phyloP scores from a whole-genome alignment of 2,329 filamentous ascomycete genomes.

The Endoconidiophora laricicola region DNA sequence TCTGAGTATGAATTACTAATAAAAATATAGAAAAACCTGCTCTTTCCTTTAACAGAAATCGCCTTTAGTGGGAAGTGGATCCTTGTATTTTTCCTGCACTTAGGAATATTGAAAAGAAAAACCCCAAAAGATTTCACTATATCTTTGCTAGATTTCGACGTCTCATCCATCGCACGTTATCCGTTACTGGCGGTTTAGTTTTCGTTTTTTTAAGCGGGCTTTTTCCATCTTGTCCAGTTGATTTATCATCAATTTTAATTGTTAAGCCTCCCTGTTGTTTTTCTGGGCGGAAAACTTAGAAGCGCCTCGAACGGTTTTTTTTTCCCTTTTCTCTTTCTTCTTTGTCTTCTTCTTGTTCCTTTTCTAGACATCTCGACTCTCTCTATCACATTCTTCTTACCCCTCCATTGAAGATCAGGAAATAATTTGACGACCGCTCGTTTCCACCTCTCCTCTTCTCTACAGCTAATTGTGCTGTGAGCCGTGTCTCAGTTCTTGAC shows the following conservation, averaged over 20 bases:
- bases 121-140: no score
- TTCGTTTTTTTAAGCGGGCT: not conserved
- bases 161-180: no score
- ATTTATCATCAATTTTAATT: constrained; percentile 2
- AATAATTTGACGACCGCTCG: not conserved
- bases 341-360: not conserved
- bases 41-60: no score
- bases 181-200: no score
- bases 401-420: no score
- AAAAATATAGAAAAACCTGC: no score
- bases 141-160: no score
- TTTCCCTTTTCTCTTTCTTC: not conserved
- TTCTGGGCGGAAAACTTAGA: not conserved
- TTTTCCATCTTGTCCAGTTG: not conserved
- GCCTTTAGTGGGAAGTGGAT: no score
- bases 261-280: not conserved
- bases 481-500: not conserved
- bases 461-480: not conserved
- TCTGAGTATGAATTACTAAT: no score
- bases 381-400: not conserved
- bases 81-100: no score
- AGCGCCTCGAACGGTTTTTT: not conserved
- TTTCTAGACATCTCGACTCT: not conserved
- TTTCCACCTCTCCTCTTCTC: not conserved
- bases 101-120: no score